Conservation (phyloP, 805 yeast species). For the Phaffomyces antillensis region DNA sequence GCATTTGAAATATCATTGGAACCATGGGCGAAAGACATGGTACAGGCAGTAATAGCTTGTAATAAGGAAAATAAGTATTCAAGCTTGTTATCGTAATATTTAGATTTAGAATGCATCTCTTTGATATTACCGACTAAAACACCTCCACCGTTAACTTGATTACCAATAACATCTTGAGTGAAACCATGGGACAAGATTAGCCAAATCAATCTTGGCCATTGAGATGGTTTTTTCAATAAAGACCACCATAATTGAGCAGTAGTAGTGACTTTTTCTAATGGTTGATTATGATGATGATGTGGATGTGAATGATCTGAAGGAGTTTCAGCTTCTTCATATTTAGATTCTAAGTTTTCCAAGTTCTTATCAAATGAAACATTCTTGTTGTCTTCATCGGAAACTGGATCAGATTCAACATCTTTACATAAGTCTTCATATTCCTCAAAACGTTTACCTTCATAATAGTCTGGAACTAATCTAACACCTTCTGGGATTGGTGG, state of each 20-base stretch:
- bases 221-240: slow-evolving; percentile 38
- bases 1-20: slow-evolving; percentile 77
- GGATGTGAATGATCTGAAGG: neutral
- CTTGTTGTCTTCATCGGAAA: slow-evolving; percentile 19
- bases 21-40: slow-evolving; percentile 80
- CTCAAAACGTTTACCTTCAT: slow-evolving; percentile 46
- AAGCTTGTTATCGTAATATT: slow-evolving; percentile 61
- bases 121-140: slow-evolving; percentile 39
- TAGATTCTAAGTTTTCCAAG: slow-evolving; percentile 15
- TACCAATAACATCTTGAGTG: slow-evolving; percentile 51
- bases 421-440: slow-evolving; percentile 8
- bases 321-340: slow-evolving; percentile 7
- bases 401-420: slow-evolving; percentile 8
- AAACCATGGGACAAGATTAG: slow-evolving; percentile 51
- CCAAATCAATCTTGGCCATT: slow-evolving; percentile 49
- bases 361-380: slow-evolving; percentile 17
- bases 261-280: slow-evolving; percentile 23
- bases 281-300: slow-evolving; percentile 4
- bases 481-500: slow-evolving; percentile 64
- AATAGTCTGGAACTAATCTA: slow-evolving; percentile 53
- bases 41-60: slow-evolving; percentile 68
- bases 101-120: slow-evolving; percentile 48
- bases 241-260: slow-evolving; percentile 33
- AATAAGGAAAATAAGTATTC: slow-evolving; percentile 62
- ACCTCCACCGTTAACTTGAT: slow-evolving; percentile 34